Conservation (phyloP, 306 rosid species). For the Sechiopsis laciniata region DNA sequence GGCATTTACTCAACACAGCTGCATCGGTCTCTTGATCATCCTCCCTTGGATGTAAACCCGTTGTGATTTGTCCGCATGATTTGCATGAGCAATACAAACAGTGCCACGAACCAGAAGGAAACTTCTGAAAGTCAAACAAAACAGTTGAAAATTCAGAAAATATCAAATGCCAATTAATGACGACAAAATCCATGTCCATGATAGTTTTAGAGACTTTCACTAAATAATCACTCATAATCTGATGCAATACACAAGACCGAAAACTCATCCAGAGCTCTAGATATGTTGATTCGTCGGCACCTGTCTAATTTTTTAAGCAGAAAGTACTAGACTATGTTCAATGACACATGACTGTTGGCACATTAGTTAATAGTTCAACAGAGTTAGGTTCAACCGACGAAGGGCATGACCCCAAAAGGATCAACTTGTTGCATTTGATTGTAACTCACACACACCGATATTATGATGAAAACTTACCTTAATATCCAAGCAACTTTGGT, state of each 20-base stretch:
- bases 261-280: neutral
- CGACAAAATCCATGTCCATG: neutral
- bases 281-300: neutral
- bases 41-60: slow-evolving; percentile 32
- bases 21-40: slow-evolving; percentile 29
- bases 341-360: neutral
- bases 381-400: neutral
- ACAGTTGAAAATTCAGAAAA: slow-evolving; percentile 10
- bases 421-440: neutral
- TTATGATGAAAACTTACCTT: slow-evolving; percentile 37
- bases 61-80: slow-evolving; percentile 58
- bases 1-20: slow-evolving; percentile 46
- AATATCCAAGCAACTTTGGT: slow-evolving; percentile 78
- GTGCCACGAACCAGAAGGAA: slow-evolving; percentile 90
- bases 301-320: slow-evolving; percentile 2
- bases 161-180: neutral
- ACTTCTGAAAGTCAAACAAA: slow-evolving; percentile 51
- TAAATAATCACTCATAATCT: neutral
- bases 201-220: slow-evolving; percentile 4
- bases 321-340: neutral
- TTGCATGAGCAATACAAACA: slow-evolving; percentile 90
- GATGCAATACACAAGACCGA: slow-evolving; percentile 10
- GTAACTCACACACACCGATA: slow-evolving; percentile 11
- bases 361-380: slow-evolving; percentile 6
- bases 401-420: slow-evolving; percentile 3